Evolutionary conservation across 2,329 filamentous ascomycete genomes (phyloP), one percentile per base, ranked within the genome.

Genomic region (Whalleya microplaca): DNA sequence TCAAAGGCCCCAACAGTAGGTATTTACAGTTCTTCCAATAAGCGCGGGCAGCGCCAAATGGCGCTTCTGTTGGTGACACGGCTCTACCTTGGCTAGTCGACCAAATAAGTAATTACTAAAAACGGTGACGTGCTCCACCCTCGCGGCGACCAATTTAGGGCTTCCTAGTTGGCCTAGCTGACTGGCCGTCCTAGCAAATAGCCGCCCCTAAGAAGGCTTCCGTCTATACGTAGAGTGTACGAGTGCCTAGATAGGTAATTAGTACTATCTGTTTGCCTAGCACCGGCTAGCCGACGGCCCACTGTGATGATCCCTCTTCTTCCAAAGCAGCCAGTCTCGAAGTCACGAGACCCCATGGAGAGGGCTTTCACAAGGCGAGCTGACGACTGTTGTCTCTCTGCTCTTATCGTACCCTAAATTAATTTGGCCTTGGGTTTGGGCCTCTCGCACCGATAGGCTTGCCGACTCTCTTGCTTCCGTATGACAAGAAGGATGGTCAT

Each of bases 21-120:
- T 46, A 40, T 18, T 55, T 59, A 44, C 49, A 51, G 51, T 44
- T 53, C 52, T 44, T 32, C 56, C 51, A 66, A 64, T 64, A 65
- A 64, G 61, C 66, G 61, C 59, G 56, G 45, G 44, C 16, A 52
- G 52, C 51, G 44, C 49, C 51, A 48, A 45, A 48, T 49, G n/a
- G 57, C 61, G 59, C 60, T 64, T 61, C 51, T 50, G 40, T 59
- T 64, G 43, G 59, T 51, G 57, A 37, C 32, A 37, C 32, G 14
- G 32, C 32, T 37, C 32, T 16, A 37, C 14, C 32, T 37, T 37
- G 32, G 32, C 32, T 16, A 16, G 32, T 12, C 32, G 6, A 37
- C 32, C 32, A 16, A 37, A 37, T 5, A 6, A 37, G 32, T 37
- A 37, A 37, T 14, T 37, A 3, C 32, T 12, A 37, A 37, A 37